Evolutionary conservation across 257 asterid genomes (phyloP), one percentile per base, ranked within the genome.

Genomic region (Petunia axillaris): DNA sequence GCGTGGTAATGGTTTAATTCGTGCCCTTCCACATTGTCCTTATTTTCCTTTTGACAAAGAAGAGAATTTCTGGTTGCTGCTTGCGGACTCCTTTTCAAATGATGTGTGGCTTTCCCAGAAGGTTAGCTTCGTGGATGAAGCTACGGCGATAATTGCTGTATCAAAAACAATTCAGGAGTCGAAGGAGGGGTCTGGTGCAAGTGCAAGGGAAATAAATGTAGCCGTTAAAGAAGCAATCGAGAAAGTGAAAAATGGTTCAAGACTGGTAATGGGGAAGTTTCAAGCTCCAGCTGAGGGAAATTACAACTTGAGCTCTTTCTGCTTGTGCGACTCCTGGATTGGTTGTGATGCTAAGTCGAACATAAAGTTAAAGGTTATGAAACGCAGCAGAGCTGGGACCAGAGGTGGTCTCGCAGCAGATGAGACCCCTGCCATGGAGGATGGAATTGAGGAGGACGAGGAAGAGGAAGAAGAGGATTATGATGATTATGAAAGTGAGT

Each of bases 101-200:
- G 98, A 96, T 36, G 96, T 96, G 8, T 96, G 98, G 99, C 85
- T 96, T 84, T 94, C 99, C 10, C 99, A 94, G 82, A 94, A 87
- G 89, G 90, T 94, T 13, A 96, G 90, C 79, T 96, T 94, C 88
- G 89, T 91, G 95, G 99, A 96, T 53, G 99, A 96, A 87, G 81
- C 97, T 2, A 92, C 98, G 0, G 93, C 98, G 1, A 85, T 91
- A 63, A 84, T 89, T 15, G 97, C 98, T 39, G 99, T 96, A 43
- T 89, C 99, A 7, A 96, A 96, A 89, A 94, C 99, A 15, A 91
- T 94, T 38, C 97, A 95, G 66, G 99, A 96, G 75, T 59, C 88
- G 78, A 90, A 88, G 88, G 99, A 96, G 83, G 99, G 98, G 8
- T 89, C 94, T 1, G 99, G 99, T 40, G 95, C 97, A 7, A 91